These are phyloP conservation scores for Ceratobasidium theobromae DNA, from an alignment of 1,284 basidiomycete genomes.

Conservation along the genomic window DNA sequence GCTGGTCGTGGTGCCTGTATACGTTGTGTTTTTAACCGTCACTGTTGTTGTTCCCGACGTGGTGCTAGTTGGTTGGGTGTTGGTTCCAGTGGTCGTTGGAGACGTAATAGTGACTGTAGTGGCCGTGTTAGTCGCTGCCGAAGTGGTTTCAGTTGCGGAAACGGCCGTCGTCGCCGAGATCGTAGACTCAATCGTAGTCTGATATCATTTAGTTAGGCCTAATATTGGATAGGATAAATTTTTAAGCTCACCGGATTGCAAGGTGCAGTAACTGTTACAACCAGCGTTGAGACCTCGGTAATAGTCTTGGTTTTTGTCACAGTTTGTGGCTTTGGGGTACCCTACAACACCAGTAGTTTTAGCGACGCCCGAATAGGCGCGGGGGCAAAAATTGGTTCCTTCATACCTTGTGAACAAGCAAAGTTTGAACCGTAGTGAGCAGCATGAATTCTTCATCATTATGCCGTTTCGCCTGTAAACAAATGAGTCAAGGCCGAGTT, in stretches of 20 bases:
- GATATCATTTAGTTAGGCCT: background rate
- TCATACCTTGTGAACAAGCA: constrained; percentile 8
- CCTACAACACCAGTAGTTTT: background rate
- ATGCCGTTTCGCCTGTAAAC: background rate
- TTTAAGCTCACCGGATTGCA: constrained; percentile 5
- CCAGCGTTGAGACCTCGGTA: constrained; percentile 16
- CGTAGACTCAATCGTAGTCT: constrained; percentile 6
- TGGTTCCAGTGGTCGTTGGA: too few species aligned
- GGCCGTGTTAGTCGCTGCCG: background rate
- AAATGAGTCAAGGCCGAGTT: too few species aligned
- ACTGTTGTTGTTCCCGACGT: too few species aligned
- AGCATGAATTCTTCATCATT: constrained; percentile 25
- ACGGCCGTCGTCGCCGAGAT: background rate
- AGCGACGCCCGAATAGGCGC: background rate
- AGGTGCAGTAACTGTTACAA: constrained; percentile 7
- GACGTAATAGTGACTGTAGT: background rate
- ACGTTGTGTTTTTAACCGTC: too few species aligned
- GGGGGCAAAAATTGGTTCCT: background rate
- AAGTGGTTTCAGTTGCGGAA: background rate
- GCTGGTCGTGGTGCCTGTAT: too few species aligned
- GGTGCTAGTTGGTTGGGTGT: too few species aligned
- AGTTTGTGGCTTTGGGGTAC: constrained; percentile 1
- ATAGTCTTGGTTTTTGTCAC: constrained; percentile 23
- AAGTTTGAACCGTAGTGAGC: constrained; percentile 1
- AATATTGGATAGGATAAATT: background rate